Conservation (phyloP, 1,139 yeast species). For the Pichiaceae sp. region DNA sequence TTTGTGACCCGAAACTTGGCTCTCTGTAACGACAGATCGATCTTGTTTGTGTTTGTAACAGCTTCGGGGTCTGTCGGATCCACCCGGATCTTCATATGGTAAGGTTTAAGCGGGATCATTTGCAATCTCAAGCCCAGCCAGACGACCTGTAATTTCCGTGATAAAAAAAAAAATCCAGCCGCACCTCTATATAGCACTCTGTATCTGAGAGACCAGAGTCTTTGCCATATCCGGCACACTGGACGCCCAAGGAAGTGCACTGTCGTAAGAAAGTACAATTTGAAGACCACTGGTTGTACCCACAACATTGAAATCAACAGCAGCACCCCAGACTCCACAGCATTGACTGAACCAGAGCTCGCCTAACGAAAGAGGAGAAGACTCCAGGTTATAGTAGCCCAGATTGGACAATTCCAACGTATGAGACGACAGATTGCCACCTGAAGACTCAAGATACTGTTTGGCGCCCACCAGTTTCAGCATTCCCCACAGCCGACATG, state of each 20-base stretch:
- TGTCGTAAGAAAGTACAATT: background rate
- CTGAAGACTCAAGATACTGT: background rate
- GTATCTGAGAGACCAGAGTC: too few relatives aligned
- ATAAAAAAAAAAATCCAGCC: too few relatives aligned
- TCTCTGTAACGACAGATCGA: slow-evolving; percentile 66
- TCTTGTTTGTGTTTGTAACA: slow-evolving; percentile 24
- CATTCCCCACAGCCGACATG: background rate
- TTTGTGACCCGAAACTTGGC: slow-evolving; percentile 39
- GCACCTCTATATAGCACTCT: too few relatives aligned
- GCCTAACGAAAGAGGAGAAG: background rate
- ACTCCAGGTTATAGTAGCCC: background rate
- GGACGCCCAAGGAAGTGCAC: background rate
- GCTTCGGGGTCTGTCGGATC: background rate
- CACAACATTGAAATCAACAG: slow-evolving; percentile 1
- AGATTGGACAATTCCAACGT: slow-evolving; percentile 1
- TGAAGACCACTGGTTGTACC: slow-evolving; percentile 1
- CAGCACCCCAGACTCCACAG: slow-evolving; percentile 1
- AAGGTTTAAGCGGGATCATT: background rate
- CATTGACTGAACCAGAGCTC: slow-evolving; percentile 1
- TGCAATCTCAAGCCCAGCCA: too few relatives aligned
- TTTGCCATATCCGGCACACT: background rate
- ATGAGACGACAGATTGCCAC: background rate
- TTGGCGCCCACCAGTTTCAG: background rate
- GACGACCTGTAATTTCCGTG: too few relatives aligned
- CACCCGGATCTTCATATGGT: background rate